Conservation (phyloP, 1,139 yeast genomes). For the Yueomyces sp. region DNA sequence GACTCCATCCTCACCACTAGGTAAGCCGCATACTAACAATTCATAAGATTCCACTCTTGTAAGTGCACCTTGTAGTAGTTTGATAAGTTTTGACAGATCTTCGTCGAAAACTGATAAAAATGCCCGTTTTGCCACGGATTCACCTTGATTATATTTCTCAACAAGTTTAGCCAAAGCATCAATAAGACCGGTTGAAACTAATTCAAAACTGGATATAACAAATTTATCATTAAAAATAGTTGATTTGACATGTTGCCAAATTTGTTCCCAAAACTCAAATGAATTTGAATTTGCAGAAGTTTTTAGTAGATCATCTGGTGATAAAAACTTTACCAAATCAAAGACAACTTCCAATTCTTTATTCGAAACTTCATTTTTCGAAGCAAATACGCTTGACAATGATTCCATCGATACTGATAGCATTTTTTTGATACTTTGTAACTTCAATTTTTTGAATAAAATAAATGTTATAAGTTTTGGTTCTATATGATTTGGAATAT, state of each 20-base stretch:
- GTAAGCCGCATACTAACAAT: constrained; percentile 44
- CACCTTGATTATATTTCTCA: constrained; percentile 3
- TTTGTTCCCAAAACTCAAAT: constrained; percentile 29
- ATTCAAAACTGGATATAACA: constrained; percentile 59
- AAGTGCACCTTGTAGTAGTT: constrained; percentile 59
- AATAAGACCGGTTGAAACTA: constrained; percentile 57
- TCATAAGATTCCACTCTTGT: constrained; percentile 70
- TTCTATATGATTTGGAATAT: constrained; percentile 15
- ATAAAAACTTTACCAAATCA: not conserved
- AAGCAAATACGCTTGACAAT: constrained; percentile 7
- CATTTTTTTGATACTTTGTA: not conserved
- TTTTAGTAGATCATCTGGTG: not conserved
- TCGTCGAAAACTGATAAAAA: constrained; percentile 37
- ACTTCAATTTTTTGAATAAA: constrained; percentile 7
- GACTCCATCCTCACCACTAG: constrained; percentile 29
- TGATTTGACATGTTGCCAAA: constrained; percentile 36
- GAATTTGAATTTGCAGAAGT: not conserved
- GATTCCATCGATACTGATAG: constrained; percentile 1
- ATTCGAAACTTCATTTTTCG: constrained; percentile 8
- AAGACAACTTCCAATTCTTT: not conserved
- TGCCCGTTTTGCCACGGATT: constrained; percentile 12
- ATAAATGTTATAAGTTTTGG: constrained; percentile 13
- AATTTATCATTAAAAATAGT: constrained; percentile 25
- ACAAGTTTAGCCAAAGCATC: constrained; percentile 35
- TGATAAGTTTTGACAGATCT: constrained; percentile 32